Percentiles rank a stretch among this genome's conserved stretches.
Evolutionary conservation across 805 yeast species (phyloP).

Genomic region (Kockiozyma suomiensis): DNA sequence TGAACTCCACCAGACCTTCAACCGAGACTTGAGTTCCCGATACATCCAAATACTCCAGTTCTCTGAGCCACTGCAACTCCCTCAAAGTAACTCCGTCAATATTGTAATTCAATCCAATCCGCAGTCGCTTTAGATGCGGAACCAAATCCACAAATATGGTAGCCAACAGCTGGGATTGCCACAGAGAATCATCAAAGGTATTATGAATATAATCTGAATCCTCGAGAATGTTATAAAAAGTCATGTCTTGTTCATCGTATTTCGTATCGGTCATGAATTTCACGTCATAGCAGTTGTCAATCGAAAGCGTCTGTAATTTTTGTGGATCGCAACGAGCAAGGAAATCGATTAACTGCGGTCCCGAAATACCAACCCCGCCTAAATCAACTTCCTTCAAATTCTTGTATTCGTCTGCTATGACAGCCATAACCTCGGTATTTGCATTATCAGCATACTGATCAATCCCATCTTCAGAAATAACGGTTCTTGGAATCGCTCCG

Average conservation of each 20-base stretch:
- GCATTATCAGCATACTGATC: not conserved
- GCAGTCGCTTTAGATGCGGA: conserved; percentile 10
- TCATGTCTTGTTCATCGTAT: not conserved
- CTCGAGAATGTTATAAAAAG: not conserved
- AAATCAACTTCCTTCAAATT: conserved; percentile 9
- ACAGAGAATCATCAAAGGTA: not conserved
- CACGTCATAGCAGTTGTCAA: conserved; percentile 7
- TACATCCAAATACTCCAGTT: conserved; percentile 5
- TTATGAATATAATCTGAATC: conserved; percentile 6
- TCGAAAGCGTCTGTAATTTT: conserved; percentile 7
- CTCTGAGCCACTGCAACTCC: not conserved
- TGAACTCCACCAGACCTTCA: not conserved
- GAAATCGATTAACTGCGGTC: conserved; percentile 7
- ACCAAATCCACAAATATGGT: conserved; percentile 7
- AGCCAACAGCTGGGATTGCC: conserved; percentile 1
- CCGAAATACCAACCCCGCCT: conserved; percentile 8
- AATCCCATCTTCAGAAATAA: not conserved
- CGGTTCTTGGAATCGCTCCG: conserved; percentile 8
- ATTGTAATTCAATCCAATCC: conserved; percentile 9
- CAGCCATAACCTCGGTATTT: conserved; percentile 1
- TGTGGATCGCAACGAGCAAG: conserved; percentile 7
- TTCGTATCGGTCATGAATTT: not conserved
- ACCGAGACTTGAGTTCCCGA: conserved; percentile 5
- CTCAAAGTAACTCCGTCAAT: conserved; percentile 8
- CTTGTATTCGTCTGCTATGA: conserved; percentile 7